Conservation (phyloP, 192 early-diverging fungal species). For the Coemansia sp. region DNA sequence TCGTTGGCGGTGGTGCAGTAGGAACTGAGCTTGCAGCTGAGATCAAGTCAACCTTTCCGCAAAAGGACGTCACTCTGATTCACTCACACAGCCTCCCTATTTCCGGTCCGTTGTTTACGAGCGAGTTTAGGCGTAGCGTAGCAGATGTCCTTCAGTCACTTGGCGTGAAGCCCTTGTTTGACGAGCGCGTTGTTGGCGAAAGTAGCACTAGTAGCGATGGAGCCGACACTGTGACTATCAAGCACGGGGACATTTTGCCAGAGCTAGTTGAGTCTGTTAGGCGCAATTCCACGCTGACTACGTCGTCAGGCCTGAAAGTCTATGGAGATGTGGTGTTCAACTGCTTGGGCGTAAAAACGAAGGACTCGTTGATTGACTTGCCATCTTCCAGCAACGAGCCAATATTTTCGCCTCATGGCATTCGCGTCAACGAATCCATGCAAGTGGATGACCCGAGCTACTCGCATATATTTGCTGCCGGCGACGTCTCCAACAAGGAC, state of each 20-base stretch:
- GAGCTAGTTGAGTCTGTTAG: constrained; percentile 49
- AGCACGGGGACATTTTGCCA: constrained; percentile 38
- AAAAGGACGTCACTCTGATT: constrained; percentile 41
- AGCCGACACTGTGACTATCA: constrained; percentile 14
- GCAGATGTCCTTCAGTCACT: constrained; percentile 42
- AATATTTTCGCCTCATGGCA: constrained; percentile 29
- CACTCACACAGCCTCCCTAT: constrained; percentile 60
- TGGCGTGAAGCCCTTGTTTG: constrained; percentile 52
- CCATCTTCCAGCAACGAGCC: constrained; percentile 27
- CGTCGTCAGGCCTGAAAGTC: constrained; percentile 18
- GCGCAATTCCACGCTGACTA: constrained; percentile 35
- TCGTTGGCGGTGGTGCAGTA: constrained; percentile 74
- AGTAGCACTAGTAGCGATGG: constrained; percentile 16
- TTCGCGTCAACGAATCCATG: constrained; percentile 57
- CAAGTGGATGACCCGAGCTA: constrained; percentile 65
- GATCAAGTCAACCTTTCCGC: constrained; percentile 38
- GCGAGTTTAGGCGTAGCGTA: constrained; percentile 55
- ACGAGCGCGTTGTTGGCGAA: constrained; percentile 51
- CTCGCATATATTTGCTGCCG: constrained; percentile 71
- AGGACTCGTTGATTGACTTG: constrained; percentile 32
- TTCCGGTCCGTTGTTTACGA: constrained; percentile 37
- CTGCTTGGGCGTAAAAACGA: constrained; percentile 31
- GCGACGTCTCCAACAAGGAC: constrained; percentile 61
- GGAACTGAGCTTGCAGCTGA: constrained; percentile 77
- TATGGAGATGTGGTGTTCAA: constrained; percentile 42